phyloP scores from a whole-genome alignment of 345 rosid species.

The Noccaea bulbosa region DNA sequence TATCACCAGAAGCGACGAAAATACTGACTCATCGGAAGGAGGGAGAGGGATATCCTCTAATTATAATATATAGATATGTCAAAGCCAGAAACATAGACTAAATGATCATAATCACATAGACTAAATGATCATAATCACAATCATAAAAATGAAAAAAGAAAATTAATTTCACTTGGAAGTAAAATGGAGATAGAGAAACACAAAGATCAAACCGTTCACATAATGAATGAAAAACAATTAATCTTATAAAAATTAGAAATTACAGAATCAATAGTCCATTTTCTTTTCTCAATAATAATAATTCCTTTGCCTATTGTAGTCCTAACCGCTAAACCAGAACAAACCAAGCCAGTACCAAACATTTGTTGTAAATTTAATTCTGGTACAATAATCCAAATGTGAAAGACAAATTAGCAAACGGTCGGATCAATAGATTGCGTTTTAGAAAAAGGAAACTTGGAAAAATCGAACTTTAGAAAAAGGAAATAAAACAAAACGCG shows the following conservation, averaged over 20 bases:
- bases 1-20: too few relatives aligned
- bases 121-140: too few relatives aligned
- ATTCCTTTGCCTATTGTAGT: background rate
- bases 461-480: background rate
- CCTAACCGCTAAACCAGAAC: background rate
- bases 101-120: too few relatives aligned
- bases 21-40: too few relatives aligned
- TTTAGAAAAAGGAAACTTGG: background rate
- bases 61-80: too few relatives aligned
- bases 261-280: too few relatives aligned
- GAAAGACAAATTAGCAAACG: background rate
- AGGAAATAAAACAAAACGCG: background rate
- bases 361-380: background rate
- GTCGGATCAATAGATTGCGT: background rate
- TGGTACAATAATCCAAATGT: background rate
- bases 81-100: too few relatives aligned
- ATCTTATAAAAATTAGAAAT: too few relatives aligned
- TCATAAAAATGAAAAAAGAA: too few relatives aligned
- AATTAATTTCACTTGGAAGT: conserved; percentile 24
- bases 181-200: conserved; percentile 38
- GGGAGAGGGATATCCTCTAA: too few relatives aligned
- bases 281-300: too few relatives aligned
- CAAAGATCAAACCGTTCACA: conserved; percentile 21
- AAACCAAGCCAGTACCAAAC: background rate
- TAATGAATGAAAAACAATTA: too few relatives aligned